These are phyloP conservation scores for Dendrothele bispora DNA, from an alignment of 768 basidiomycete genomes.

Conservation along the genomic window DNA sequence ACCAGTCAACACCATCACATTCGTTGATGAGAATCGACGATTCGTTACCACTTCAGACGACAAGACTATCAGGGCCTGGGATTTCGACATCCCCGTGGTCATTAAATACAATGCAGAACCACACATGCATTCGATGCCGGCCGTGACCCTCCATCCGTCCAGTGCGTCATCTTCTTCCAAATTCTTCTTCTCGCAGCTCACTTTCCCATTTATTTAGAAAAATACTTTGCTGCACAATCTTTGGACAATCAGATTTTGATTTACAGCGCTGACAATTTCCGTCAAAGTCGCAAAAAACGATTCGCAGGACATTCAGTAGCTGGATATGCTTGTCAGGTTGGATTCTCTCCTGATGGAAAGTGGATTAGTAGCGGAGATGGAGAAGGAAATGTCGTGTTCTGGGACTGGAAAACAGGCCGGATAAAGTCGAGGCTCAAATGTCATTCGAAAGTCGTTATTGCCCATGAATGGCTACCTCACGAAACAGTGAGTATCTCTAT, in stretches of 20 bases:
- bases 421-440: conserved; percentile 89
- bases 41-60: conserved; percentile 99
- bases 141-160: conserved; percentile 92
- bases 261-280: conserved; percentile 97
- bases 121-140: conserved; percentile 99
- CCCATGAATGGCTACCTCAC: conserved; percentile 97
- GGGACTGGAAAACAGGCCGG: conserved; percentile 99
- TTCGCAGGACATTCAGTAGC: conserved; percentile 97
- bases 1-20: conserved; percentile 97
- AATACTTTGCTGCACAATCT: conserved; percentile 97
- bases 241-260: conserved; percentile 98
- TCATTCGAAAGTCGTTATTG: conserved; percentile 95
- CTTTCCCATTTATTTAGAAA: conserved; percentile 49
- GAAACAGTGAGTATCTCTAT: conserved; percentile 73
- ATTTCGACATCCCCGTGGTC: conserved; percentile 98
- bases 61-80: conserved; percentile 99
- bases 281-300: conserved; percentile 97
- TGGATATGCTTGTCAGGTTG: conserved; percentile 95
- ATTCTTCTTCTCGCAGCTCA: conserved; percentile 7
- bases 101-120: conserved; percentile 99
- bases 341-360: conserved; percentile 97
- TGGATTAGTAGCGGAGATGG: conserved; percentile 98
- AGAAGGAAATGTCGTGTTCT: conserved; percentile 93
- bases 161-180: conserved; percentile 54
- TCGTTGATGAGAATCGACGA: conserved; percentile 95